phyloP scores from a whole-genome alignment of 1,139 yeast species.

The Candida tetrigidarum region DNA sequence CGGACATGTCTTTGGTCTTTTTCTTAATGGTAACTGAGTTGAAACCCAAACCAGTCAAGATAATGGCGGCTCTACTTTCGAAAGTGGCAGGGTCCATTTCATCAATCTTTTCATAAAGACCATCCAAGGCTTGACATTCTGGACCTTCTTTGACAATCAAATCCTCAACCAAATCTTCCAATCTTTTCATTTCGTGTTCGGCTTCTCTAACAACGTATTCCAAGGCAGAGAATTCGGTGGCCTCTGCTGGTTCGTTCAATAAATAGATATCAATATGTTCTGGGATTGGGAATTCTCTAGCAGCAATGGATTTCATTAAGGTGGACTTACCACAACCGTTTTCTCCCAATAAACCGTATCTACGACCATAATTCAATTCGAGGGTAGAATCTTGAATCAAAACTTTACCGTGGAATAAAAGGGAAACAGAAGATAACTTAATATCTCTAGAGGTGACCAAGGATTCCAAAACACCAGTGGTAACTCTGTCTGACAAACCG shows the following conservation, averaged over 20 bases:
- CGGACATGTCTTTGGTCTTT: slow-evolving; percentile 98
- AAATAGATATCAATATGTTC: slow-evolving; percentile 88
- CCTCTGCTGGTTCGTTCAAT: slow-evolving; percentile 96
- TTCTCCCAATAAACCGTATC: slow-evolving; percentile 96
- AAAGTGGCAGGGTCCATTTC: slow-evolving; percentile 95
- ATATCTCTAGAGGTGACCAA: slow-evolving; percentile 91
- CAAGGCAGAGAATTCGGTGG: slow-evolving; percentile 88
- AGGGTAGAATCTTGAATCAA: slow-evolving; percentile 87
- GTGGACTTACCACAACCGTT: slow-evolving; percentile 99
- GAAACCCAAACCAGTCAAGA: slow-evolving; percentile 97
- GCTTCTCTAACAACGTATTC: slow-evolving; percentile 98
- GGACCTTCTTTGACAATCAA: slow-evolving; percentile 92
- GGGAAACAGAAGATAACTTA: slow-evolving; percentile 86
- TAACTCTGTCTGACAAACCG: slow-evolving; percentile 95
- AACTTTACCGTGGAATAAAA: slow-evolving; percentile 97
- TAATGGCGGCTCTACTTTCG: slow-evolving; percentile 95
- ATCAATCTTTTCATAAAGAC: slow-evolving; percentile 93
- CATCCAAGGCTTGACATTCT: slow-evolving; percentile 84
- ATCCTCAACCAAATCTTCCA: slow-evolving; percentile 92
- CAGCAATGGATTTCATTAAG: slow-evolving; percentile 87
- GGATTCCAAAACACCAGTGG: slow-evolving; percentile 95
- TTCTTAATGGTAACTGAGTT: slow-evolving; percentile 76
- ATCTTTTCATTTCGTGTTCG: slow-evolving; percentile 84
- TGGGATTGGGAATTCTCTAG: slow-evolving; percentile 96
- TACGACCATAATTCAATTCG: slow-evolving; percentile 96